These are phyloP conservation scores for Uromyces viciae-fabae DNA, from an alignment of 1,284 basidiomycete genomes.

Conservation along the genomic window DNA sequence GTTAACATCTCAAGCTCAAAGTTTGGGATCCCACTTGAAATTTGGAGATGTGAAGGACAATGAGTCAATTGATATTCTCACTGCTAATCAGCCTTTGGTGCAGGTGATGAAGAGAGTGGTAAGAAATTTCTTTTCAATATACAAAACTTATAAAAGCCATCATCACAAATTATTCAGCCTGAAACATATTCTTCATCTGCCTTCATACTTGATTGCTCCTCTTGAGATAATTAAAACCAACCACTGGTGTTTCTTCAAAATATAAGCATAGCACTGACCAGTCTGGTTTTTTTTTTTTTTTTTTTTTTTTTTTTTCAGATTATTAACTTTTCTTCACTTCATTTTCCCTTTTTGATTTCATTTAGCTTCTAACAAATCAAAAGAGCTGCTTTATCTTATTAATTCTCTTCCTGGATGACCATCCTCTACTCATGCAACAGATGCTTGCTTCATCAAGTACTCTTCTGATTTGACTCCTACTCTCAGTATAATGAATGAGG, in stretches of 20 bases:
- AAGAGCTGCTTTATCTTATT: conserved; percentile 26
- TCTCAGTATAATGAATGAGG: conserved; percentile 78
- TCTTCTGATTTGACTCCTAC: conserved; percentile 72
- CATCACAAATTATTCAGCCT: neutral
- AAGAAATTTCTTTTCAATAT: conserved; percentile 3
- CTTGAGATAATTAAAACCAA: neutral
- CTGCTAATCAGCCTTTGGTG: neutral
- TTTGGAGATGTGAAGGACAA: neutral
- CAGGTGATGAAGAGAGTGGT: conserved; percentile 5
- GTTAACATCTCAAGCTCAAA: conserved; percentile 8
- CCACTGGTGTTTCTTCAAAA: neutral
- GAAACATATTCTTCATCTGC: neutral
- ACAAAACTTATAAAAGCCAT: neutral
- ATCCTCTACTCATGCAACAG: conserved; percentile 15
- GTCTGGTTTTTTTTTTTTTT: neutral
- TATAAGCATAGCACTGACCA: conserved; percentile 5
- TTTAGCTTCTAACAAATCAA: neutral
- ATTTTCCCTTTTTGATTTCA: neutral
- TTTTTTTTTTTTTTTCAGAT: neutral
- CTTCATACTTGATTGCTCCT: neutral
- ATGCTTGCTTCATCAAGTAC: conserved; percentile 64
- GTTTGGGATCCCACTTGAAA: neutral
- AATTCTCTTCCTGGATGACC: conserved; percentile 18
- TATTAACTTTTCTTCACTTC: neutral
- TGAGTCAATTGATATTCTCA: conserved; percentile 32